phyloP scores from a whole-genome alignment of 2,329 filamentous ascomycete species.

The Beauveria medogensis region DNA sequence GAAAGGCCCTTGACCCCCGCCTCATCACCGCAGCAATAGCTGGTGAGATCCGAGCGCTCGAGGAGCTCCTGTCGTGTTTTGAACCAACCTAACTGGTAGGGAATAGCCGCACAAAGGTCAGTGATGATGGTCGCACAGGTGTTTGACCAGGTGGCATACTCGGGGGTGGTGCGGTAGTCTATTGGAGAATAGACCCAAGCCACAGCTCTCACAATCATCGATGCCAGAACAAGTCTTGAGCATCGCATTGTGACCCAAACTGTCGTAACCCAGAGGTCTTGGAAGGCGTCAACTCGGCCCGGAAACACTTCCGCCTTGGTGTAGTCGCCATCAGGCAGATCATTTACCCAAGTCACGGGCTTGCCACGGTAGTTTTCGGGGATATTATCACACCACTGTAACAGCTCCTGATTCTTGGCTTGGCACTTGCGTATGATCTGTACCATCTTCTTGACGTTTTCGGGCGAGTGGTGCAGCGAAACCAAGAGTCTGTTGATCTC shows the following conservation, averaged over 20 bases:
- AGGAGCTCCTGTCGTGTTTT: constrained; percentile 35
- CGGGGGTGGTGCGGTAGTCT: constrained; percentile 54
- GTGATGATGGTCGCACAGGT: constrained; percentile 45
- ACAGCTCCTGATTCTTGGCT: constrained; percentile 42
- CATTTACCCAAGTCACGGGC: constrained; percentile 50
- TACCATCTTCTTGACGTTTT: constrained; percentile 42
- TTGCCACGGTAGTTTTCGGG: constrained; percentile 43
- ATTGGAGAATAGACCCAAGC: constrained; percentile 53
- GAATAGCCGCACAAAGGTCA: constrained; percentile 54
- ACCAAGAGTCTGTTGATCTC: constrained; percentile 44
- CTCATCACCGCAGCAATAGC: constrained; percentile 43
- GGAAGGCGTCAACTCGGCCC: constrained; percentile 51
- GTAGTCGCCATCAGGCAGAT: constrained; percentile 44
- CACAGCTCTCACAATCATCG: constrained; percentile 48
- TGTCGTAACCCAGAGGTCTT: constrained; percentile 50
- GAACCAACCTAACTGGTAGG: constrained; percentile 54
- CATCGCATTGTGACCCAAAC: constrained; percentile 49
- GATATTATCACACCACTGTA: constrained; percentile 42
- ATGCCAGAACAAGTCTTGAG: constrained; percentile 45
- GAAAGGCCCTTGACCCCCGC: constrained; percentile 44
- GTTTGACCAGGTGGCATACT: constrained; percentile 48
- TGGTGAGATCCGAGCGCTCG: constrained; percentile 31
- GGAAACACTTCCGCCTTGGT: constrained; percentile 48
- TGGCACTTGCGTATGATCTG: constrained; percentile 45
- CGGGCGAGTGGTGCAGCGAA: constrained; percentile 35